Evolutionary conservation across 1,284 basidiomycete species (phyloP).

Genomic region (Leccinum insigne): DNA sequence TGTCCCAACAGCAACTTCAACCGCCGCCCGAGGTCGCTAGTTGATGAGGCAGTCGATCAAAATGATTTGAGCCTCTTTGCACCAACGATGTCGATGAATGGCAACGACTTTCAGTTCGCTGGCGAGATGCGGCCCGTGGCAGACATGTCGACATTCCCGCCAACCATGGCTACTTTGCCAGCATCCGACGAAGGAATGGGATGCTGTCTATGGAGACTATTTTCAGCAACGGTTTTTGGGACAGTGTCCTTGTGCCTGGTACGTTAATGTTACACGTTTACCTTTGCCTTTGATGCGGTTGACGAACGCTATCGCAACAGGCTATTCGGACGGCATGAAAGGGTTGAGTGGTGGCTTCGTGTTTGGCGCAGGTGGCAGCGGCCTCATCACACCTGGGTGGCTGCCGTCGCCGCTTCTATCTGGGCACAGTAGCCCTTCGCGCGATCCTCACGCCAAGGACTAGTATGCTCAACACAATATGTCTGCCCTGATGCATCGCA

Average conservation of each 20-base stretch:
- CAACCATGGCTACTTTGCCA: conserved; percentile 67
- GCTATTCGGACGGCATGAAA: conserved; percentile 75
- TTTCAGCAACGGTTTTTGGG: conserved; percentile 78
- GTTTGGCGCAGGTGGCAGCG: conserved; percentile 77
- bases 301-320: conserved; percentile 38
- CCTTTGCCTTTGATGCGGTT: conserved; percentile 5
- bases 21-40: conserved; percentile 22
- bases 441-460: conserved; percentile 28
- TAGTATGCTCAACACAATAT: conserved; percentile 29
- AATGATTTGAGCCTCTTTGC: conserved; percentile 31
- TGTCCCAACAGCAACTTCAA: conserved; percentile 20
- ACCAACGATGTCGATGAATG: conserved; percentile 21
- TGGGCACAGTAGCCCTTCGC: conserved; percentile 31
- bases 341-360: conserved; percentile 81
- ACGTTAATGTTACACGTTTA: conserved; percentile 27
- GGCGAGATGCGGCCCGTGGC: conserved; percentile 80
- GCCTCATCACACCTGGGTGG: conserved; percentile 38
- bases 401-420: conserved; percentile 33
- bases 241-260: conserved; percentile 82
- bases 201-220: conserved; percentile 80
- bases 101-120: conserved; percentile 63
- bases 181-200: conserved; percentile 45
- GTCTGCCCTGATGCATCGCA: conserved; percentile 28
- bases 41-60: conserved; percentile 22
- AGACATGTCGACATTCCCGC: conserved; percentile 80